These are phyloP conservation scores for Tolypocladium capitatum DNA, from an alignment of 2,329 filamentous ascomycete genomes.

Conservation along the genomic window DNA sequence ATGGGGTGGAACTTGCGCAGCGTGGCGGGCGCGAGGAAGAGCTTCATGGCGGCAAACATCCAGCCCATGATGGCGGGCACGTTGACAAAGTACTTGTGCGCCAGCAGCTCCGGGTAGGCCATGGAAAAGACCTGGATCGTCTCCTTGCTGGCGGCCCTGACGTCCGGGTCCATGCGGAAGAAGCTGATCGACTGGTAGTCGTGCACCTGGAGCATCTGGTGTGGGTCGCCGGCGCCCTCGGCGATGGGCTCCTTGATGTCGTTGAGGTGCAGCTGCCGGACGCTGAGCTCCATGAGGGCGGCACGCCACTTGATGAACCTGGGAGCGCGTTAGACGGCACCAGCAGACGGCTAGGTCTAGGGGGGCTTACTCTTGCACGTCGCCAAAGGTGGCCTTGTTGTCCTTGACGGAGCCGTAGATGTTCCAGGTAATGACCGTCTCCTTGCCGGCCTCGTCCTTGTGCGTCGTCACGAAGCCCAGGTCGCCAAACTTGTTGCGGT, in stretches of 20 bases:
- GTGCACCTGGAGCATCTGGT: slow-evolving; percentile 86
- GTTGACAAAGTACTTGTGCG: slow-evolving; percentile 89
- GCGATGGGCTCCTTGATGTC: slow-evolving; percentile 58
- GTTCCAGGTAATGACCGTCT: slow-evolving; percentile 74
- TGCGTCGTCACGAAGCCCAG: slow-evolving; percentile 75
- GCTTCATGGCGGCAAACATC: slow-evolving; percentile 62
- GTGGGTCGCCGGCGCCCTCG: slow-evolving; percentile 64
- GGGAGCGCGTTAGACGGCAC: not conserved
- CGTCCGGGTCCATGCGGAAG: slow-evolving; percentile 62
- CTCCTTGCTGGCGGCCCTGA: slow-evolving; percentile 65
- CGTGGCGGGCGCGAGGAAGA: slow-evolving; percentile 60
- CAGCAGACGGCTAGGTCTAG: not conserved
- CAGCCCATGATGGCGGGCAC: slow-evolving; percentile 87
- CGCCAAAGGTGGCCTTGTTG: slow-evolving; percentile 69
- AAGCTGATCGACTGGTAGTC: slow-evolving; percentile 86
- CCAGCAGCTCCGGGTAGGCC: slow-evolving; percentile 77
- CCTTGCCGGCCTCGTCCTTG: slow-evolving; percentile 38
- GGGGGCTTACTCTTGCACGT: slow-evolving; percentile 57
- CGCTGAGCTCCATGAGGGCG: slow-evolving; percentile 76
- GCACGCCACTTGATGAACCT: slow-evolving; percentile 87
- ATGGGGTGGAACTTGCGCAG: slow-evolving; percentile 71
- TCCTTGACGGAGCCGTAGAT: slow-evolving; percentile 82
- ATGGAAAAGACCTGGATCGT: slow-evolving; percentile 70
- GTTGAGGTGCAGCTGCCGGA: slow-evolving; percentile 59
- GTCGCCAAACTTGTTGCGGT: slow-evolving; percentile 56